Evolutionary conservation across 2,329 filamentous ascomycete genomes (phyloP).

Genomic region (Beauveria rudraprayagi): DNA sequence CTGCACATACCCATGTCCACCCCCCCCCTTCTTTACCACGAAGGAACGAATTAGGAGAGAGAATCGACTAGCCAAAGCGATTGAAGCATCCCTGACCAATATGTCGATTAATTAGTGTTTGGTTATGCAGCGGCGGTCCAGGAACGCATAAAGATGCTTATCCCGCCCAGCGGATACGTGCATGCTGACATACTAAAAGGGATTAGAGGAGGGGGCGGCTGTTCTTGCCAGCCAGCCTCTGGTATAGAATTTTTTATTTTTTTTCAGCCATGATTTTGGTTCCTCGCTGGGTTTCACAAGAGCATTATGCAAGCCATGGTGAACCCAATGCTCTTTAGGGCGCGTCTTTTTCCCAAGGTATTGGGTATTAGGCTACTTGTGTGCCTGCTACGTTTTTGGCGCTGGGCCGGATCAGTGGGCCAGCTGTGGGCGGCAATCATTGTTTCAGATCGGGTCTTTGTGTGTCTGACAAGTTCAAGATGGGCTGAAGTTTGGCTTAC

Average conservation of each 20-base stretch:
- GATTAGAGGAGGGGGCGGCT: no score
- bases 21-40: no score
- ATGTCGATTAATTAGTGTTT: background rate
- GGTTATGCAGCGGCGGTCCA: background rate
- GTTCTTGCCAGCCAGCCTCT: no score
- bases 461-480: conserved; percentile 3
- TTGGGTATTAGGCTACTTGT: background rate
- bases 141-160: background rate
- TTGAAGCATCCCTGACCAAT: background rate
- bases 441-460: conserved; percentile 9
- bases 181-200: no score
- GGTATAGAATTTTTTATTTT: no score
- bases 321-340: no score
- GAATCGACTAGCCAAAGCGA: background rate
- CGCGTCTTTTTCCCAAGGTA: background rate
- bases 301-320: no score
- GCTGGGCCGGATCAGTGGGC: conserved; percentile 3
- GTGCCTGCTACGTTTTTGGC: background rate
- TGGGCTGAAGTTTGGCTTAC: background rate
- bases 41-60: background rate
- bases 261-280: no score
- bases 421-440: conserved; percentile 1
- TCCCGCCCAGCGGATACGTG: no score
- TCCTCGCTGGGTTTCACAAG: no score
- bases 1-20: no score